Evolutionary conservation across 2,329 filamentous ascomycete species (phyloP), one percentile per base, ranked within the genome.

Genomic region (Westerdykella aurantiaca): DNA sequence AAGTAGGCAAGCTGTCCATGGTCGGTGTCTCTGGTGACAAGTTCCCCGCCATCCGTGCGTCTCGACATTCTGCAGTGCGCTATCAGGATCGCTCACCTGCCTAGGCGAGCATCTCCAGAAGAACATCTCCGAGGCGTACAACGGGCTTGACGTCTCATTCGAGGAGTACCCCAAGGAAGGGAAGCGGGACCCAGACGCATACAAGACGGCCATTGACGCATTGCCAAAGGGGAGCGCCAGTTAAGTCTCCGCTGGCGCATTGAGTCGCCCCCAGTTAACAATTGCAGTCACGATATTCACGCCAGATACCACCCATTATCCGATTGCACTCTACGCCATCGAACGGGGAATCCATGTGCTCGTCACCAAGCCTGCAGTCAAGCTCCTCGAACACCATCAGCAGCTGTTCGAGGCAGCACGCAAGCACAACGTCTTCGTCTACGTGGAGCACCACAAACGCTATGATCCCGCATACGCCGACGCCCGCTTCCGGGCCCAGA

Each of bases 371-470:
- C 90, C 90, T 11, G 90, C 90, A 21, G 88, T 93, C 49, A 91
- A 95, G 72, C 79, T 81, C 5, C 81, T 96, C 3, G 76, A 77
- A 35, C 81, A 95, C 68, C 90, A 96, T 71, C 79, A 86, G 51
- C 71, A 81, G 29, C 81, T 96, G 13, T 75, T 95, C 44, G 78
- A 78, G 40, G 86, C 82, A 18, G 82, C 87, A 5, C 76, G 78
- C 51, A 82, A 86, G 63, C 73, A 86, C 66, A 82, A 82, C 52
- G 89, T 96, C 46, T 91, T 90, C 65, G 88, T 95, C 52, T 95
- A 88, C 72, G 77, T 96, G 58, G 90, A 96, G 76, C 90, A 96
- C 72, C 90, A 96, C 79, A 96, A 96, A 76, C 88, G 91, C 45
- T 96, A 84, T 71, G 90, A 96, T 67, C 90, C 90, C 2, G 88